These are phyloP conservation scores for Monosporascus sp. DNA, from an alignment of 2,329 filamentous ascomycete species.

Conservation along the genomic window DNA sequence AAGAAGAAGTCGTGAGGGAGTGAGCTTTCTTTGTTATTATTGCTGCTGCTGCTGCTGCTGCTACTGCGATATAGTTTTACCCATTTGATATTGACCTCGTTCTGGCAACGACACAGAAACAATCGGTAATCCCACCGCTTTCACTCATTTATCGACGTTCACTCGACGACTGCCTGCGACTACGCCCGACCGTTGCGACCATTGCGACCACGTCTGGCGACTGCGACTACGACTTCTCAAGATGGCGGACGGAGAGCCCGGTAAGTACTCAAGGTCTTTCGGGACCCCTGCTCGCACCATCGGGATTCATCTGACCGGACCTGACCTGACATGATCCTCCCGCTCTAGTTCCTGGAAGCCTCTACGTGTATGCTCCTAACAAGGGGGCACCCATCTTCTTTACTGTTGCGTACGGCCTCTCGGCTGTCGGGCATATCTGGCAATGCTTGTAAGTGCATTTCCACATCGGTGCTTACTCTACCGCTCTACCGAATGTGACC, in stretches of 20 bases:
- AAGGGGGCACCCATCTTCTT: conserved; percentile 50
- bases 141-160: no score
- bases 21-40: neutral
- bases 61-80: no score
- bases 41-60: no score
- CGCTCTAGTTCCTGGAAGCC: conserved; percentile 17
- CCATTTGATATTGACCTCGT: neutral
- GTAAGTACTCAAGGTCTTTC: neutral
- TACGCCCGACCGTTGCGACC: no score
- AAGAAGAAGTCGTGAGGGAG: neutral
- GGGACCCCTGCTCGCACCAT: neutral
- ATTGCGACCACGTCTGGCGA: no score
- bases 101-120: neutral
- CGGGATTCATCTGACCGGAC: neutral
- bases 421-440: conserved; percentile 42
- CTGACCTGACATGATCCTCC: neutral
- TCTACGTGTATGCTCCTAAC: conserved; percentile 47
- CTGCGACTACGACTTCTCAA: neutral
- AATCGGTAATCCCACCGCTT: neutral
- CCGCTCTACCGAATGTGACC: neutral
- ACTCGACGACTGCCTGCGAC: no score
- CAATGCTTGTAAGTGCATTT: conserved; percentile 37
- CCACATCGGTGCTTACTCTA: neutral
- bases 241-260: conserved; percentile 3
- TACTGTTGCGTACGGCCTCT: conserved; percentile 40